Evolutionary conservation across 2,329 filamentous ascomycete species (phyloP), one percentile per base, ranked within the genome.

Genomic region (Penicillium digitatum): DNA sequence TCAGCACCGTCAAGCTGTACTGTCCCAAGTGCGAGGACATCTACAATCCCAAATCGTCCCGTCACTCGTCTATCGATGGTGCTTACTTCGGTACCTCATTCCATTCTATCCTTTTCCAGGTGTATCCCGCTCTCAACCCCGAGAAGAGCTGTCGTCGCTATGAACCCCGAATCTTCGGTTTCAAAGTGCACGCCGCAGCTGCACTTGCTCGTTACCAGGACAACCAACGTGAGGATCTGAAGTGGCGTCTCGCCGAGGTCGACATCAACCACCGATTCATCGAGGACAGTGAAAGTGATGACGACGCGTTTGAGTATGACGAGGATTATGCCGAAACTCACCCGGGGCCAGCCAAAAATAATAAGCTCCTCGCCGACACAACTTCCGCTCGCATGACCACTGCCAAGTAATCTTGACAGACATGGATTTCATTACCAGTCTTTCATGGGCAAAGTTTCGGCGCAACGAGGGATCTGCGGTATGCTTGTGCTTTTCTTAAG

Each of bases 21-120:
- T 99, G 94, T 76, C 87, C 89, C 45, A 90, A 91, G 66, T 99
- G 94, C 80, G 94, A 99, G 80, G 94, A 99, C 73, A 88, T 95
- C 56, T 99, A 99, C 82, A 97, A 97, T 76, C 94, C 94, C 42
- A 99, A 99, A 75, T 97, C 94, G 3, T 93, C 90, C 20, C 90
- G 94, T 27, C 94, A 99, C 76, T 91, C 92, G 48, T 84, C 88
- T 56, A 96, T 99, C 68, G 94, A 99, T 72, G 94, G 94, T 60
- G 94, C 94, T 62, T 99, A 97, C 81, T 99, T 99, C 66, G 94
- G 94, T 65, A 92, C 93, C 45, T 95, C 90, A 3, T 99, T 99
- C 81, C 93, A 96, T 81, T 96, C 96, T 77, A 96, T 99, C 75
- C 85, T 99, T 59, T 97, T 99, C 80, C 94, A 99, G 74, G 94